Conservation (phyloP, 139 green algal genomes). For the Chlorella sorokiniana region DNA sequence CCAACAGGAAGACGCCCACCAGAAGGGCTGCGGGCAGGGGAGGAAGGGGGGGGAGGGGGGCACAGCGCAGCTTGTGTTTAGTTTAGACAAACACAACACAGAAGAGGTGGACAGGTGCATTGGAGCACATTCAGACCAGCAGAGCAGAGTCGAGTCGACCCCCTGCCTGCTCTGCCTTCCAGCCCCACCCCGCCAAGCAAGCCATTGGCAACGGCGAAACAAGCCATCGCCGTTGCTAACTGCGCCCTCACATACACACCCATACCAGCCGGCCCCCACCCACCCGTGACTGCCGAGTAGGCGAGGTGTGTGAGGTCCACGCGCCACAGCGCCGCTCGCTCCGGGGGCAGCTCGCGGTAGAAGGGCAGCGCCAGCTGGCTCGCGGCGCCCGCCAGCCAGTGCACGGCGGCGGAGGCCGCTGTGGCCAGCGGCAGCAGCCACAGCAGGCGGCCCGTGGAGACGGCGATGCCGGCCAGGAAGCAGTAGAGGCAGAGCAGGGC, state of each 20-base stretch:
- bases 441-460: conserved; percentile 66
- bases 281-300: conserved; percentile 42
- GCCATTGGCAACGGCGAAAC: no score
- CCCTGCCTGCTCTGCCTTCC: no score
- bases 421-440: conserved; percentile 74
- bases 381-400: conserved; percentile 1
- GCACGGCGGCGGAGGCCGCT: conserved; percentile 35
- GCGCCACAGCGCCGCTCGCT: conserved; percentile 52
- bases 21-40: conserved; percentile 1
- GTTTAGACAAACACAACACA: no score
- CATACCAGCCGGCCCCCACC: neutral
- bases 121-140: no score
- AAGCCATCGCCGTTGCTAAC: neutral
- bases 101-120: no score
- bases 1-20: conserved; percentile 38
- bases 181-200: no score
- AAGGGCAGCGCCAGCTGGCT: conserved; percentile 44
- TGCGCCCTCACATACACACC: neutral
- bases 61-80: neutral
- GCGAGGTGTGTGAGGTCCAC: conserved; percentile 57
- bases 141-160: no score
- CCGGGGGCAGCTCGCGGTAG: conserved; percentile 27
- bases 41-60: neutral
- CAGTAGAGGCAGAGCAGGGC: conserved; percentile 81
- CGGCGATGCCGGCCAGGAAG: conserved; percentile 78